These are phyloP conservation scores for Tetrahymena borealis DNA, from an alignment of 73 alveolate genomes.

Conservation along the genomic window DNA sequence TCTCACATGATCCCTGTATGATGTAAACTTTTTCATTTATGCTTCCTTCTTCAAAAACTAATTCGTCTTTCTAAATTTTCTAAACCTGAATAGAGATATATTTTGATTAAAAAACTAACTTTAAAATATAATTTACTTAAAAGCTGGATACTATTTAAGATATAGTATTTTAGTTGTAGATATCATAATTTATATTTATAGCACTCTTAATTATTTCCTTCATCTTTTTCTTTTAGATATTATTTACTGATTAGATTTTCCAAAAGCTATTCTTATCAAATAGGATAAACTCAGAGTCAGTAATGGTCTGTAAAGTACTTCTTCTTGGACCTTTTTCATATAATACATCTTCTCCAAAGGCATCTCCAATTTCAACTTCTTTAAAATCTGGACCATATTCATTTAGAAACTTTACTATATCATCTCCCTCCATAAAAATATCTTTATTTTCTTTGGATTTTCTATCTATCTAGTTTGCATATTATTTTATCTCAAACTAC, in stretches of 20 bases:
- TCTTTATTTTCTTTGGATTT: neutral
- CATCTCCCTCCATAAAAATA: neutral
- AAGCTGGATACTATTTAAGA: neutral
- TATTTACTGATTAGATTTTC: neutral
- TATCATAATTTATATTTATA: neutral
- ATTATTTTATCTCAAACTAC: neutral
- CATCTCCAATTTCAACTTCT: neutral
- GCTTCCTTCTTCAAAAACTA: neutral
- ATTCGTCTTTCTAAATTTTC: neutral
- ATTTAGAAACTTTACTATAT: neutral
- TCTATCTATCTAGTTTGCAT: neutral
- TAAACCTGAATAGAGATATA: neutral
- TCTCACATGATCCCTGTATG: neutral
- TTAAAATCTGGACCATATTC: neutral
- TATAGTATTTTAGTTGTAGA: neutral
- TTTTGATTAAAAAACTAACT: neutral
- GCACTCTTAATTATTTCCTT: neutral
- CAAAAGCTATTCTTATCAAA: neutral
- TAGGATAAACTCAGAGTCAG: neutral
- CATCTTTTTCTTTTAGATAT: neutral
- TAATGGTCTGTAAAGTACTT: neutral
- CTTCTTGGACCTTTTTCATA: neutral
- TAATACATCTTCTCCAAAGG: neutral
- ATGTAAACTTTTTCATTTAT: neutral
- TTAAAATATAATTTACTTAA: neutral